These are phyloP conservation scores for Candida dubliniensis DNA, from an alignment of 1,139 yeast species.

Conservation along the genomic window DNA sequence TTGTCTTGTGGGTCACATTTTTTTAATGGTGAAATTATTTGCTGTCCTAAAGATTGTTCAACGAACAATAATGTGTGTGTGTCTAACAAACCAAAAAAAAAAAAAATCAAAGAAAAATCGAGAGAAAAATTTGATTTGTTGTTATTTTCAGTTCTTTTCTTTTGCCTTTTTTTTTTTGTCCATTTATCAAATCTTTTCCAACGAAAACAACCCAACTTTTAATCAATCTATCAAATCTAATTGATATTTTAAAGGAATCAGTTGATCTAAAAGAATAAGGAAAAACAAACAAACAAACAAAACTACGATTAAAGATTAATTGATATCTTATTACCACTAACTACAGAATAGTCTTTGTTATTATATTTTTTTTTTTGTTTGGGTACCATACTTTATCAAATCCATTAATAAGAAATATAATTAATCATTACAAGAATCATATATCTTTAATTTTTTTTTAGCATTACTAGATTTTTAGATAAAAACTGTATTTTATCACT, in stretches of 20 bases:
- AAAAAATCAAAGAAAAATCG: slow-evolving; percentile 2
- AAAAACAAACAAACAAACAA: neutral
- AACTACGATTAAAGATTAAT: neutral
- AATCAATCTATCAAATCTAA: neutral
- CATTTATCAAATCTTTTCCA: neutral
- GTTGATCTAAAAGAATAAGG: neutral
- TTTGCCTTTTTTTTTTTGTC: neutral
- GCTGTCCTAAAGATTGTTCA: neutral
- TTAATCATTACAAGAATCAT: neutral
- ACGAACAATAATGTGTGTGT: neutral
- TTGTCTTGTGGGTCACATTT: neutral
- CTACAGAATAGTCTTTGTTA: neutral
- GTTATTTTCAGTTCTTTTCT: slow-evolving; percentile 11
- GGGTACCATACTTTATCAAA: too few species aligned
- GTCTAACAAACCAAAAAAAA: neutral
- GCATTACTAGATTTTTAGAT: neutral
- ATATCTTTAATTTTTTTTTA: neutral
- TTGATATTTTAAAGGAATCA: neutral
- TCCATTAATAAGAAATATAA: too few species aligned
- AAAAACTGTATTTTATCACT: neutral
- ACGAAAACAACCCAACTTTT: neutral
- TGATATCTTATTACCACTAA: neutral
- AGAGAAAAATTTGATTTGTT: slow-evolving; percentile 15
- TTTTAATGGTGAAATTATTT: neutral
- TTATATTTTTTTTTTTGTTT: too few species aligned